A percentile compares a stretch with the other conserved stretches of the same genome.
phyloP scores from a whole-genome alignment of 306 rosid species.

The Vigna angularis region DNA sequence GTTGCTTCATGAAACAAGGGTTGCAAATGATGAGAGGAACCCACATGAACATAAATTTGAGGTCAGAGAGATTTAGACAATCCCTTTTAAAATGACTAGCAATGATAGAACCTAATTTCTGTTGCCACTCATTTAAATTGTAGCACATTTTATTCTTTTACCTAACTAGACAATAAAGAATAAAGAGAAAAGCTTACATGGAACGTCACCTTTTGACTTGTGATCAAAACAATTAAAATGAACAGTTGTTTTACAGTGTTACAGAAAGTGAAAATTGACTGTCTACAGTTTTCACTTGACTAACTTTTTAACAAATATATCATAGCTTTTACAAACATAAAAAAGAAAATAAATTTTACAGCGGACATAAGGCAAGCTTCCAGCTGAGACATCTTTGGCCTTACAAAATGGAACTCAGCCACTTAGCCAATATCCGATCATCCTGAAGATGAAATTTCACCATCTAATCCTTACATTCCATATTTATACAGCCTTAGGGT shows the following conservation, averaged over 20 bases:
- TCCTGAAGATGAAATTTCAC: conserved; percentile 34
- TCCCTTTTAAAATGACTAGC: neutral
- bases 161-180: neutral
- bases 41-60: neutral
- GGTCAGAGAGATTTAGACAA: neutral
- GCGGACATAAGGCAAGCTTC: conserved; percentile 40
- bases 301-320: conserved; percentile 10
- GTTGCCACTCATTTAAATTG: neutral
- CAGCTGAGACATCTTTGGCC: conserved; percentile 41
- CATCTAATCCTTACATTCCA: conserved; percentile 9
- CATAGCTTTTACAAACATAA: conserved; percentile 31
- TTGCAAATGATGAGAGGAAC: neutral
- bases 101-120: neutral
- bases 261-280: conserved; percentile 8
- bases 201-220: neutral
- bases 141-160: neutral
- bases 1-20: too few species aligned
- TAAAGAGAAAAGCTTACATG: neutral
- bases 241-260: conserved; percentile 18
- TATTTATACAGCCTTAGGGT: conserved; percentile 5
- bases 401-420: conserved; percentile 33
- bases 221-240: conserved; percentile 17
- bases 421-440: conserved; percentile 9
- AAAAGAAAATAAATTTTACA: conserved; percentile 41
- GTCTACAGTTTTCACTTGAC: conserved; percentile 11